Evolutionary conservation across 306 rosid species (phyloP).

Genomic region (Mucuna pruriens): DNA sequence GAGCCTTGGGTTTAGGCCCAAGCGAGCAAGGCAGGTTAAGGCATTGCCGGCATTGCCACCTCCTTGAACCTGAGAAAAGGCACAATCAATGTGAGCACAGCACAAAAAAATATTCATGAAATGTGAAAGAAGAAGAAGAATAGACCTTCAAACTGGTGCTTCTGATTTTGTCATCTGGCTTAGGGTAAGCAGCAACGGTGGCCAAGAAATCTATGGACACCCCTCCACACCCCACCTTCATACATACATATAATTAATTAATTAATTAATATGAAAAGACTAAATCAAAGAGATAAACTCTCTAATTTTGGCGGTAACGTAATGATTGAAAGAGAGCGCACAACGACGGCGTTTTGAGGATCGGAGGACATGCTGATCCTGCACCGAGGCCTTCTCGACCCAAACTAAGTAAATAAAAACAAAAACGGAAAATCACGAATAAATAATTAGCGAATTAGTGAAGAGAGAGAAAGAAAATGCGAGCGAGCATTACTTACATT

Average conservation of each 20-base stretch:
- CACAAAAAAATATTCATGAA: background rate
- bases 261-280: background rate
- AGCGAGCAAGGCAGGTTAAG: constrained; percentile 78
- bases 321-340: constrained; percentile 38
- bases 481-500: background rate
- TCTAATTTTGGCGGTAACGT: constrained; percentile 8
- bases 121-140: background rate
- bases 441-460: background rate
- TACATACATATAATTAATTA: background rate
- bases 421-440: background rate
- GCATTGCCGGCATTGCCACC: constrained; percentile 94
- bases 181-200: constrained; percentile 70
- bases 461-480: background rate
- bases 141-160: constrained; percentile 72
- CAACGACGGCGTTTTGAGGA: constrained; percentile 63
- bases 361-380: constrained; percentile 57
- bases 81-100: background rate
- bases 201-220: constrained; percentile 71
- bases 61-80: constrained; percentile 76
- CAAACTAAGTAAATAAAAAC: background rate
- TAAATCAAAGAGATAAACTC: background rate
- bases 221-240: constrained; percentile 77
- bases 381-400: constrained; percentile 31
- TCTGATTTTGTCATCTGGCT: constrained; percentile 91
- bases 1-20: constrained; percentile 79